phyloP scores from a whole-genome alignment of 2,329 filamentous ascomycete genomes.

The Chaetomiaceae sp. region DNA sequence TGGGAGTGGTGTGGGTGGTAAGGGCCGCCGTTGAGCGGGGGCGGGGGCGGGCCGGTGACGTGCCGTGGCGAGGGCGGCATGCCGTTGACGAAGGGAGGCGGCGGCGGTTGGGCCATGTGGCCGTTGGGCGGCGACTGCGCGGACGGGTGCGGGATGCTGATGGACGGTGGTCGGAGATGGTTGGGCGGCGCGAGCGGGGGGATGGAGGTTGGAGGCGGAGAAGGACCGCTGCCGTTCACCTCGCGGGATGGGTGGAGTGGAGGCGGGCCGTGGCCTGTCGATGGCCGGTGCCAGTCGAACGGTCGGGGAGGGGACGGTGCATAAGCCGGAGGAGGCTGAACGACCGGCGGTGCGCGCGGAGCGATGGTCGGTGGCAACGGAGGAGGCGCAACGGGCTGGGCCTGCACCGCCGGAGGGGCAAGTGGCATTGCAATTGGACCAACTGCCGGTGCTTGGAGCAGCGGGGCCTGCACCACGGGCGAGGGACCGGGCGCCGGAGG shows the following conservation, averaged over 20 bases:
- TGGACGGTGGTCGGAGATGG: constrained; percentile 41
- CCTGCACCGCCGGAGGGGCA: constrained; percentile 18
- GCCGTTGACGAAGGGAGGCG: constrained; percentile 40
- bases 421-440: constrained; percentile 17
- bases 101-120: constrained; percentile 33
- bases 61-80: constrained; percentile 45
- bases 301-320: constrained; percentile 32
- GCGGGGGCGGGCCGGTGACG: constrained; percentile 36
- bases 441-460: constrained; percentile 28
- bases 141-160: constrained; percentile 8
- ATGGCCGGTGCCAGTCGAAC: constrained; percentile 47
- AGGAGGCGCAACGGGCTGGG: constrained; percentile 19
- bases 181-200: constrained; percentile 27
- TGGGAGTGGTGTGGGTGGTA: constrained; percentile 34
- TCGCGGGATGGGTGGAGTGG: constrained; percentile 36
- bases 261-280: constrained; percentile 42
- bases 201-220: constrained; percentile 23
- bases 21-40: constrained; percentile 35
- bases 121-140: constrained; percentile 38
- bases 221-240: constrained; percentile 44
- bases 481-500: constrained; percentile 14
- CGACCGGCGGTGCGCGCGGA: constrained; percentile 29
- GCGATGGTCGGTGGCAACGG: constrained; percentile 26
- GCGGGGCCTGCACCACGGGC: constrained; percentile 20
- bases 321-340: constrained; percentile 34